A percentile compares a stretch with the other conserved stretches of the same genome.
Conservation (phyloP, 2,329 filamentous ascomycete species). For the Lasiodiplodia citricola region DNA sequence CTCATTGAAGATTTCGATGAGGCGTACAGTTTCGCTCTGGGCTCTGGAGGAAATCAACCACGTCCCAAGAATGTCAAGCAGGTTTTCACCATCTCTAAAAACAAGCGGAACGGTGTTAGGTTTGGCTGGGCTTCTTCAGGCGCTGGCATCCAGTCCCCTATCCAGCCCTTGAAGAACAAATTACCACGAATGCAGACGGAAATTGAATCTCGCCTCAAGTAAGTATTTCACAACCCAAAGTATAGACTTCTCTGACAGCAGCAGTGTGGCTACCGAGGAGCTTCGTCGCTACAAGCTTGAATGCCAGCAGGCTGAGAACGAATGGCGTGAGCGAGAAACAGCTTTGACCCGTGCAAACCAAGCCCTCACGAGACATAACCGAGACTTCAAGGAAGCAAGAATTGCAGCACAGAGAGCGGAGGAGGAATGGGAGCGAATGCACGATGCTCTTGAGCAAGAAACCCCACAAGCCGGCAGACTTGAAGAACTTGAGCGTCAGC, state of each 20-base stretch:
- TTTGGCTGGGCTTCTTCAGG: conserved; percentile 52
- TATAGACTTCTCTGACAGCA: neutral
- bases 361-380: conserved; percentile 57
- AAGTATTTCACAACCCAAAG: conserved; percentile 23
- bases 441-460: conserved; percentile 63
- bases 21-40: conserved; percentile 73
- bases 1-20: conserved; percentile 72
- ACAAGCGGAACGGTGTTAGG: conserved; percentile 64
- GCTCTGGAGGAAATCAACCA: conserved; percentile 34
- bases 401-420: conserved; percentile 66
- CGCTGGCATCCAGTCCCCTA: conserved; percentile 34
- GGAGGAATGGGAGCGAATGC: conserved; percentile 68
- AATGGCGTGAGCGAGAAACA: conserved; percentile 35
- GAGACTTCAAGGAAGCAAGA: conserved; percentile 43
- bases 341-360: conserved; percentile 57
- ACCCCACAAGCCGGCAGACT: conserved; percentile 64
- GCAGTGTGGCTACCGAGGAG: conserved; percentile 1
- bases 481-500: conserved; percentile 51
- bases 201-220: conserved; percentile 68
- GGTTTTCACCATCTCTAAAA: conserved; percentile 69
- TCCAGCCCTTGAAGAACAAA: neutral
- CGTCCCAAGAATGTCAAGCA: conserved; percentile 73
- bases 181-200: conserved; percentile 81
- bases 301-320: conserved; percentile 57
- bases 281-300: conserved; percentile 13